Evolutionary conservation across 225 moss, liverwort and hornwort species (phyloP).

Genomic region (Pseudisothecium myosuroides): DNA sequence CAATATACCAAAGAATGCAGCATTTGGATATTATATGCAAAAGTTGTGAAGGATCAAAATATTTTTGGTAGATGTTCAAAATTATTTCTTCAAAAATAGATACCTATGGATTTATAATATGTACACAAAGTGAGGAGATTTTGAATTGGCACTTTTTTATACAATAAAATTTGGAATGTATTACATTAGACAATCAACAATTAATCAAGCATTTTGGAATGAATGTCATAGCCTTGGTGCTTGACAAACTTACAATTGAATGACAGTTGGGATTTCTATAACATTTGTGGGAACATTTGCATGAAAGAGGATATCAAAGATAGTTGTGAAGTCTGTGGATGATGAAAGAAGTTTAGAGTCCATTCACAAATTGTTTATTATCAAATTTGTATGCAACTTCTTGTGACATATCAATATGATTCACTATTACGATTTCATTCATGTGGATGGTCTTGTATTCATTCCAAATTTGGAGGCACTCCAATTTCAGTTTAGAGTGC

Average conservation of each 20-base stretch:
- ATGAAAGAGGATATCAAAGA: neutral
- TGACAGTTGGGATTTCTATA: neutral
- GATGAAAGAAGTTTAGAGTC: neutral
- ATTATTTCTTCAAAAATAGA: neutral
- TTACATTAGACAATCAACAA: neutral
- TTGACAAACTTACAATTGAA: neutral
- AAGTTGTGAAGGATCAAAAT: neutral
- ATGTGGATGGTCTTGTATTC: too few relatives aligned
- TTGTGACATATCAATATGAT: neutral
- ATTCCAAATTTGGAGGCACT: neutral
- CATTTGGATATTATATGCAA: neutral
- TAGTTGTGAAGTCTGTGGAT: neutral
- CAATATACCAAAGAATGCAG: accelerated
- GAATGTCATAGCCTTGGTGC: neutral
- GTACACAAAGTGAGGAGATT: neutral
- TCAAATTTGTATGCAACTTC: neutral
- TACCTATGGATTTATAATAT: neutral
- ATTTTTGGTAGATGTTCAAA: neutral
- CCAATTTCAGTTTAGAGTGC: neutral
- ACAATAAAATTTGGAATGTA: neutral
- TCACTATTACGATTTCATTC: accelerated
- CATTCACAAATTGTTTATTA: neutral
- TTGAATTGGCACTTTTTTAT: neutral
- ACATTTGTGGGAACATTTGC: neutral
- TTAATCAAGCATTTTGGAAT: neutral